Evolutionary conservation across 768 basidiomycete species (phyloP), one percentile per base, ranked within the genome.

Genomic region (Gloeostereum incarnatum): DNA sequence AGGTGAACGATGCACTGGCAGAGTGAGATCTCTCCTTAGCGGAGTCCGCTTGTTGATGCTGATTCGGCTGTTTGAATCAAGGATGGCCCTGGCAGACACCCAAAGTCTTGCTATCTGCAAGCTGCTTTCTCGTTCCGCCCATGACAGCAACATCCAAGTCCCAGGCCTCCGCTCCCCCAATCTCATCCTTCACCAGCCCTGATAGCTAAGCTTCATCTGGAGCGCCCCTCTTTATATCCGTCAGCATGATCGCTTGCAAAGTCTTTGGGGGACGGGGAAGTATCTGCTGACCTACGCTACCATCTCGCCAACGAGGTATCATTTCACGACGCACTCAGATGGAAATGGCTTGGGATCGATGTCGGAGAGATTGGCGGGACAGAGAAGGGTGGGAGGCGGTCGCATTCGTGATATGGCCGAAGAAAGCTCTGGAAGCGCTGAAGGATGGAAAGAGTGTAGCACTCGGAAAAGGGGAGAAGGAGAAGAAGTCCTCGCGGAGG

Each of bases 271-370:
- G n/a, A 53, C 2, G 58, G 57, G 16, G 82, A 84, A 20, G 74
- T 89, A 3, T 68, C 75, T 0, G 45, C 77, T 1, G 78, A 83
- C 27, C 56, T 97, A 31, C 66, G 81, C 17, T 73, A 72, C 31
- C 89, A 92, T 53, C 69, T 94, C 13, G 62, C 69, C 2, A 81
- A 83, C 45, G 79, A 85, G 56, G 63, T 69, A 0, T 61, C 68
- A 4, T 63, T 96, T 29, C 80, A 92, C 37, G 57, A 62, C 11
- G 88, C 88, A 0, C 60, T 94, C 21, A 74, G 81, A 9, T 75
- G 78, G 47, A 97, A 96, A 54, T 99, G 96, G 96, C 68, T 98
- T n/a, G 96, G 93, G 0, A 84, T 98, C 3, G 91, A 97, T 52
- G 82, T 83, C 1, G 96, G 93, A 4, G 94, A 96, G 61, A 78